Base-by-base conservation (phyloP, 192 early-diverging fungal genomes). In the Spizellomyces sp. region DNA sequence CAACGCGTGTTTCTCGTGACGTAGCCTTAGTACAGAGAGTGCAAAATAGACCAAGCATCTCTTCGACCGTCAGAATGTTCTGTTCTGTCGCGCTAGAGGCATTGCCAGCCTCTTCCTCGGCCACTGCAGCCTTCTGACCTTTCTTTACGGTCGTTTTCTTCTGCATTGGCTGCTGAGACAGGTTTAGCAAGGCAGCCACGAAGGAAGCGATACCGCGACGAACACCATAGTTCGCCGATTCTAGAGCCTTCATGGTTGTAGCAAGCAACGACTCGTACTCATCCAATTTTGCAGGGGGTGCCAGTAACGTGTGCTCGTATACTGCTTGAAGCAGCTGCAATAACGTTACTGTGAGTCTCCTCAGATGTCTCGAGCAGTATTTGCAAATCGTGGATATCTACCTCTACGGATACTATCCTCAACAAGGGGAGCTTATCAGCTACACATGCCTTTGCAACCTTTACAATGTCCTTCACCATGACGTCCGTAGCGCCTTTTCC, bases 391-490 rank as follows among this genome's bases (percentile, higher is more conserved):
- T 36, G 27, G 27, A 36, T 36, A 36, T 36, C 27, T 36, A 36
- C 92, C 84, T 93, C 80, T n/a, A 85, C 79, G 45, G 87, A 83
- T 12, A 84, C 84, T 5, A 79, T 79, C 67, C 89, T 75, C 58
- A 93, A 87, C 6, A 91, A 80, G 5, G 87, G 80, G 5, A 90
- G 83, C 64, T 94, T 92, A 71, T 96, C 93, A 4, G 75, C 57
- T 50, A 95, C 65, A 8, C 89, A 89, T 12, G 78, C 15, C 36
- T 88, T 87, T 7, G 92, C 81, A 0, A 75, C 60, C 71, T 92
- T 93, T 41, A 87, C 68, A 4, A 92, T 74, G 36, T 98, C 96
- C 70, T 90, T 92, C 22, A 83, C 77, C 42, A 84, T 87, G 8
- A 79, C 54, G 22, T 96, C 96, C 5, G 73, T 79, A 10, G 87